A percentile compares a stretch with the other conserved stretches of the same genome.
phyloP scores from a whole-genome alignment of 2,329 filamentous ascomycete genomes.

The Aspergillus sp. region DNA sequence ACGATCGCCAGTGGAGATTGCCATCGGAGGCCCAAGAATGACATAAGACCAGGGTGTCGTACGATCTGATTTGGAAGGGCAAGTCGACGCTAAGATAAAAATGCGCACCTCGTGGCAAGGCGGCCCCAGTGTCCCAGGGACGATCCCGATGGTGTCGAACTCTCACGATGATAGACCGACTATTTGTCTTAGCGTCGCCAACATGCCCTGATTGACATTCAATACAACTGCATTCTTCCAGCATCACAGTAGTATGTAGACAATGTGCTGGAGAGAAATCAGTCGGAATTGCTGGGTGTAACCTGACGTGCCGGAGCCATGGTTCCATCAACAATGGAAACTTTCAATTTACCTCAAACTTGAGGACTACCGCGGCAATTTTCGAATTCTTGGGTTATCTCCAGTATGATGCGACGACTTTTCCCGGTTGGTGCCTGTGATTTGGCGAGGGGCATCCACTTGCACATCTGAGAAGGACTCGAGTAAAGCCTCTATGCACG shows the following conservation, averaged over 20 bases:
- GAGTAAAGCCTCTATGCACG: too few species aligned
- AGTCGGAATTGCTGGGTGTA: not conserved
- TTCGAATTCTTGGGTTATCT: not conserved
- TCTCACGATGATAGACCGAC: constrained; percentile 1
- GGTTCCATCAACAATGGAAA: not conserved
- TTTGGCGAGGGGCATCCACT: too few species aligned
- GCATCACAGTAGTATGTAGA: not conserved
- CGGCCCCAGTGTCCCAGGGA: constrained; percentile 4
- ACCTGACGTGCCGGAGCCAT: not conserved
- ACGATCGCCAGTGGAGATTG: constrained; percentile 7
- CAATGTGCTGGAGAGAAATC: not conserved
- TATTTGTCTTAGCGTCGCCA: constrained; percentile 2
- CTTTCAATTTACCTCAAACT: constrained; percentile 1
- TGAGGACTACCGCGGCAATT: not conserved
- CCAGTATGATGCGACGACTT: not conserved
- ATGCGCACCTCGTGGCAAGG: constrained; percentile 7
- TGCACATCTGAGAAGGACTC: too few species aligned
- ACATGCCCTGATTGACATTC: not conserved
- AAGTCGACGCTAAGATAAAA: constrained; percentile 5
- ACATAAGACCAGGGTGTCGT: constrained; percentile 5
- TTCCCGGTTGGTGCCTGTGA: too few species aligned
- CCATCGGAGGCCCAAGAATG: not conserved
- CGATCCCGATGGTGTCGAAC: constrained; percentile 10
- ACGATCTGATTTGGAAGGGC: constrained; percentile 10
- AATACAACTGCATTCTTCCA: not conserved